Percentiles rank a stretch among this genome's conserved stretches.
Conservation (phyloP, 2,329 filamentous ascomycete species). For the Cercospora zeina region DNA sequence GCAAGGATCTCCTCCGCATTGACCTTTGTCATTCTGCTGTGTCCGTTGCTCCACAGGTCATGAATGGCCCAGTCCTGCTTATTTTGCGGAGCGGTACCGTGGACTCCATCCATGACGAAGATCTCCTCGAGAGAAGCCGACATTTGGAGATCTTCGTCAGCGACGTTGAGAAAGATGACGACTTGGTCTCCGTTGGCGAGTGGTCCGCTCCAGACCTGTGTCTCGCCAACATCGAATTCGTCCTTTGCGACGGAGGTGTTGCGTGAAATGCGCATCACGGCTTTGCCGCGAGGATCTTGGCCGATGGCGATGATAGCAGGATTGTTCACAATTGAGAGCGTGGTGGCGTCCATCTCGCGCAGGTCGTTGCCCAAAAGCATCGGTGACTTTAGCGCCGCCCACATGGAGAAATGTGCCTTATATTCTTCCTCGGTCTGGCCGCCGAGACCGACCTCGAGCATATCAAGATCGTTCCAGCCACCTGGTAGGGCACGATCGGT, state of each 20-base stretch:
- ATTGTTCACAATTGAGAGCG: conserved; percentile 49
- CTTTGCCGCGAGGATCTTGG: conserved; percentile 45
- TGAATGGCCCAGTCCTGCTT: conserved; percentile 3
- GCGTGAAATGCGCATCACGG: not conserved
- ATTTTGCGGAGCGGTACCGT: conserved; percentile 4
- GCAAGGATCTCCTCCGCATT: conserved; percentile 7
- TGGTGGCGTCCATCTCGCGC: conserved; percentile 36
- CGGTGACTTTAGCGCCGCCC: conserved; percentile 52
- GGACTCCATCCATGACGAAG: not conserved
- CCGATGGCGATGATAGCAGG: conserved; percentile 54
- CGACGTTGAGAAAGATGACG: conserved; percentile 3
- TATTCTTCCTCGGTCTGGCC: conserved; percentile 47
- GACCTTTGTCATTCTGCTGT: conserved; percentile 7
- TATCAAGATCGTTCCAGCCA: conserved; percentile 49
- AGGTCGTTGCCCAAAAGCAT: conserved; percentile 53
- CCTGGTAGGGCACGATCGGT: conserved; percentile 39
- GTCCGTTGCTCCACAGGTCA: conserved; percentile 8
- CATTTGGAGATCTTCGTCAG: conserved; percentile 5
- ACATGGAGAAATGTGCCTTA: conserved; percentile 51
- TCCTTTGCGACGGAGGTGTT: not conserved
- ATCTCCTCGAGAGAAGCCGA: conserved; percentile 5
- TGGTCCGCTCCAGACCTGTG: conserved; percentile 8
- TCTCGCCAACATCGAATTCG: conserved; percentile 8
- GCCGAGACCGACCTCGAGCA: conserved; percentile 52
- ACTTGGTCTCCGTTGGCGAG: conserved; percentile 11